phyloP scores from a whole-genome alignment of 23 red algal species.

The Gracilaria domingensis region DNA sequence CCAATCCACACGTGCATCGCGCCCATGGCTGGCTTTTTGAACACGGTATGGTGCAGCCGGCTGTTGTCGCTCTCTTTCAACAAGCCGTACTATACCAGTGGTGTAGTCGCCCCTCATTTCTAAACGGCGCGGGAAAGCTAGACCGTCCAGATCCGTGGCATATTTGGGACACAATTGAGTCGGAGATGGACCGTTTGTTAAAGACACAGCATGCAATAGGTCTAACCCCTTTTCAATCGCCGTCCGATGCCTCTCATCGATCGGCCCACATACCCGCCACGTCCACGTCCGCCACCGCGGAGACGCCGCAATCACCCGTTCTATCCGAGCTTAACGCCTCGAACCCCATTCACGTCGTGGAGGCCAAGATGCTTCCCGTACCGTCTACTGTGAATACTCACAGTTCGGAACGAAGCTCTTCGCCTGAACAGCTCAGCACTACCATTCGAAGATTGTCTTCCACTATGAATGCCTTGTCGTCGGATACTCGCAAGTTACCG shows the following conservation, averaged over 20 bases:
- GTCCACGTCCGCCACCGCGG: not conserved
- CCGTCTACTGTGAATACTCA: not conserved
- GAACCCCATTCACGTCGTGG: not conserved
- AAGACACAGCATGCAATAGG: not conserved
- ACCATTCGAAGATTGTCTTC: no score
- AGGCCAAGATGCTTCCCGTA: not conserved
- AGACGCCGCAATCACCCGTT: conserved; percentile 1
- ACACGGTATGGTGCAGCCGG: conserved; percentile 74
- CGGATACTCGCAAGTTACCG: no score
- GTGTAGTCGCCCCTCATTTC: conserved; percentile 44
- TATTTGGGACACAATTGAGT: conserved; percentile 64
- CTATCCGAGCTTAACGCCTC: not conserved
- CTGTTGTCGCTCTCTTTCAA: conserved; percentile 52
- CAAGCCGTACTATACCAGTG: conserved; percentile 54
- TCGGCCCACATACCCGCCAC: not conserved
- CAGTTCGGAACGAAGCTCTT: not conserved
- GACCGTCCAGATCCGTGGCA: conserved; percentile 69
- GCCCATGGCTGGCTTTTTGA: conserved; percentile 70
- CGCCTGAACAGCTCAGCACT: not conserved
- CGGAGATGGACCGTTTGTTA: conserved; percentile 22
- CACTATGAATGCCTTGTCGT: no score
- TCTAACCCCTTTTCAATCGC: not conserved
- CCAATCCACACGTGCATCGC: conserved; percentile 43
- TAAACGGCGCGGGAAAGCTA: conserved; percentile 64
- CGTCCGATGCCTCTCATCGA: not conserved